Percentiles rank a stretch among this genome's conserved stretches.
phyloP scores from a whole-genome alignment of 2,329 filamentous ascomycete genomes.

The Exophiala phaeomuriformis region DNA sequence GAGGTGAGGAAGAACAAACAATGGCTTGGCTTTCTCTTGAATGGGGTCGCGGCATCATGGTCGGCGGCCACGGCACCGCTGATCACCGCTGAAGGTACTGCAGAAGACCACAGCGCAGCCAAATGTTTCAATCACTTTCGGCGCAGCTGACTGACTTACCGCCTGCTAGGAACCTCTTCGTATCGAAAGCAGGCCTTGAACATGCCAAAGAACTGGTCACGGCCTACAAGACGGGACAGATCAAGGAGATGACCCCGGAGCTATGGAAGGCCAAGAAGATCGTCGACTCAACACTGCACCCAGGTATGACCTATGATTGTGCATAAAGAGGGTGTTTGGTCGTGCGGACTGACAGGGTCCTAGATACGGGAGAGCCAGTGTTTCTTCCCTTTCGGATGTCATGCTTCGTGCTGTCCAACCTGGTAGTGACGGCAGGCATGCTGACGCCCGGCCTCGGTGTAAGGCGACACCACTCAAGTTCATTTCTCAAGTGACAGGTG shows the following conservation, averaged over 20 bases:
- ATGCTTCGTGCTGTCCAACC: constrained; percentile 83
- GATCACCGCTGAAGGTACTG: constrained; percentile 17
- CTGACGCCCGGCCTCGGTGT: constrained; percentile 58
- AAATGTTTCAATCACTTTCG: neutral
- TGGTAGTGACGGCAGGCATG: constrained; percentile 95
- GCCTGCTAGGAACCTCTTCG: constrained; percentile 69
- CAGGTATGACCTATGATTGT: constrained; percentile 51
- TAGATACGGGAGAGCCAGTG: constrained; percentile 87
- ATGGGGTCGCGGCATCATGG: neutral
- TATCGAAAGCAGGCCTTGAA: constrained; percentile 69
- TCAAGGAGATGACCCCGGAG: constrained; percentile 75
- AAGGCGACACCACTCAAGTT: neutral
- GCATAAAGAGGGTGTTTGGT: neutral
- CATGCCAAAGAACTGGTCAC: constrained; percentile 74
- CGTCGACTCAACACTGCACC: constrained; percentile 91
- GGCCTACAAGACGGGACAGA: constrained; percentile 77
- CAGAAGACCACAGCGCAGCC: constrained; percentile 9
- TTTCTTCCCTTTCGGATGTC: constrained; percentile 97
- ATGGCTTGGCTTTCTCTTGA: neutral
- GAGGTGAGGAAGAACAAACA: constrained; percentile 57
- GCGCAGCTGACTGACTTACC: neutral
- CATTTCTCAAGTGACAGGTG: constrained; percentile 29
- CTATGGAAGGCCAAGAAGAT: constrained; percentile 96
- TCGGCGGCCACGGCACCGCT: neutral
- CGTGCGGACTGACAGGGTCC: neutral